Evolutionary conservation across 495 filamentous ascomycete species (phyloP), one percentile per base, ranked within the genome.

Genomic region (Lophium mytilinum): DNA sequence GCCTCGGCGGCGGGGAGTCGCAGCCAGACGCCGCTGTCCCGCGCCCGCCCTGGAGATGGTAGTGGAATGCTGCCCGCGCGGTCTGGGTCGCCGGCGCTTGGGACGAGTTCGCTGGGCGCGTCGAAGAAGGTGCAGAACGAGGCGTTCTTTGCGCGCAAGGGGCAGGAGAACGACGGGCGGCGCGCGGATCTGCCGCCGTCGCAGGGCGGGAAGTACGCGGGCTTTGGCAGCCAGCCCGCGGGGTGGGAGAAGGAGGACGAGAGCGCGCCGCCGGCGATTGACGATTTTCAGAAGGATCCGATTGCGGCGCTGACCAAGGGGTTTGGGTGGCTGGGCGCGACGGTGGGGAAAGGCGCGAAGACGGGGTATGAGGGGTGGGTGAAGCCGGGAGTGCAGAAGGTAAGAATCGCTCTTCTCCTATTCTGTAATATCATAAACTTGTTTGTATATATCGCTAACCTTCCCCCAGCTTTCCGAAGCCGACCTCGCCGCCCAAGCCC

Each of bases 241-340:
- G 68, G 77, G 43, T 69, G 59, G 65, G 58, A 71, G 48, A 57
- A 65, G 5, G 51, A 55, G 45, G 52, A 53, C 46, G 60, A 54
- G 15, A 69, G 68, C 2, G 62, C 68, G 11, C 73, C 72, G n/a
- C 88, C 84, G 0, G 82, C 80, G 1, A 69, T 91, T 19, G 86
- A 94, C 52, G 90, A 96, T 37, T 82, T 96, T 61, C 88, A 92
- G 71, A 87, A 86, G 61, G 93, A 98, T 70, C 90, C 94, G 1
- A 78, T 97, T 55, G 90, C 81, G 0, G 89, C 91, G 46, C 68
- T 98, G 63, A 89, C 80, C 24, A 96, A 95, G 73, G 87, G 93
- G 6, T 91, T 96, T 63, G 91, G 94, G 1, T 96, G 94, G 87
- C 92, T 98, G 62, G 80, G 88, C 15, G 83, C 78, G 11, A 86